These are phyloP conservation scores for Zizania palustris DNA, from an alignment of 202 grass and related monocot species.

Conservation along the genomic window DNA sequence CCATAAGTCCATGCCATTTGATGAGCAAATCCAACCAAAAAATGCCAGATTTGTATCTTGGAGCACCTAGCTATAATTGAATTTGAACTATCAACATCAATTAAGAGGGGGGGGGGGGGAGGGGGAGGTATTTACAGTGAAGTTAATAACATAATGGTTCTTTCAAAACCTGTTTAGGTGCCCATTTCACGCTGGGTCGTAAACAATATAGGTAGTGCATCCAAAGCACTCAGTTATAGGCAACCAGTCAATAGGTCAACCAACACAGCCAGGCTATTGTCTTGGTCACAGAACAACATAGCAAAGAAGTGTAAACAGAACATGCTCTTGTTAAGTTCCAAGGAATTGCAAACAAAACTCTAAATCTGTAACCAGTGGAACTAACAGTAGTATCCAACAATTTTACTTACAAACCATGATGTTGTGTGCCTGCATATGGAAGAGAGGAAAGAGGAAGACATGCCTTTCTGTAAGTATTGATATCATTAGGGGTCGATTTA, in stretches of 20 bases:
- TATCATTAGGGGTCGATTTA: constrained; percentile 77
- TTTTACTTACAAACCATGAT: neutral
- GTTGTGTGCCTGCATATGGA: neutral
- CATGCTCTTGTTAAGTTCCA: neutral
- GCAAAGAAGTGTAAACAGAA: neutral
- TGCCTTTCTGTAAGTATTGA: constrained; percentile 79
- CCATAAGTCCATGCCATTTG: neutral
- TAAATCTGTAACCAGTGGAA: neutral
- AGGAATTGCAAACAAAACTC: neutral
- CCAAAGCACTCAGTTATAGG: neutral
- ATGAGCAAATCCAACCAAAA: neutral
- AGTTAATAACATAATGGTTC: neutral
- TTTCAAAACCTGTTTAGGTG: neutral
- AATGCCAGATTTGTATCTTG: neutral
- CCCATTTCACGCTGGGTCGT: neutral
- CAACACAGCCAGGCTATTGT: neutral
- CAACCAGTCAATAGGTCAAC: neutral
- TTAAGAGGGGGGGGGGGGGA: no score
- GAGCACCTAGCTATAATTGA: neutral
- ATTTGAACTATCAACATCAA: neutral
- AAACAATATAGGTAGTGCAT: neutral
- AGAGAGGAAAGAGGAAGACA: neutral
- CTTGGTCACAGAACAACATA: neutral
- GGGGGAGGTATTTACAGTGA: neutral
- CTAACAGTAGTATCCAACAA: neutral